Conservation (phyloP, 2,329 filamentous ascomycete species). For the Plectosphaerella cucumerina region DNA sequence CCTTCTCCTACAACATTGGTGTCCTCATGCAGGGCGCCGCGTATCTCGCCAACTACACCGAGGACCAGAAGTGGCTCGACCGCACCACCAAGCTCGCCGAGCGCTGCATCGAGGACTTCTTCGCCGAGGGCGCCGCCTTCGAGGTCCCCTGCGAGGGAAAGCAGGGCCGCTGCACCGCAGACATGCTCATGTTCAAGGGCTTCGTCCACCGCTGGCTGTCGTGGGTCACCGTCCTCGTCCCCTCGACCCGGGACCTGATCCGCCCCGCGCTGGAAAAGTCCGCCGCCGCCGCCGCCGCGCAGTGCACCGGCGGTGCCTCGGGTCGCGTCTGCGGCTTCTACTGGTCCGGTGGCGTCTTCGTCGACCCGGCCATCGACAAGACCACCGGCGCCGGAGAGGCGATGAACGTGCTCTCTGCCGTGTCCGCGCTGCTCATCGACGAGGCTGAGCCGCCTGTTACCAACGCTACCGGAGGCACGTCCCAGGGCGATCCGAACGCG, state of each 20-base stretch:
- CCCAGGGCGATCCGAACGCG: conserved; percentile 34
- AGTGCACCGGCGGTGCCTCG: conserved; percentile 56
- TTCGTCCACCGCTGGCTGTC: conserved; percentile 64
- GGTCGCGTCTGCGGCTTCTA: conserved; percentile 60
- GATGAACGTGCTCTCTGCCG: conserved; percentile 52
- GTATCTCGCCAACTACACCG: conserved; percentile 64
- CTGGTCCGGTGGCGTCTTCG: conserved; percentile 48
- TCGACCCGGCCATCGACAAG: conserved; percentile 44
- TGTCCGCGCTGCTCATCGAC: conserved; percentile 39
- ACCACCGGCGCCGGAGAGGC: conserved; percentile 56
- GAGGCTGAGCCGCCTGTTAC: conserved; percentile 37
- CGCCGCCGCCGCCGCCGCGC: conserved; percentile 53
- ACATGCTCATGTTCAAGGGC: conserved; percentile 71
- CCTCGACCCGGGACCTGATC: conserved; percentile 51
- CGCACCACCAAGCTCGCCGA: conserved; percentile 53
- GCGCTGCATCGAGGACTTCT: conserved; percentile 45
- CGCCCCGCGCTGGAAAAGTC: conserved; percentile 54
- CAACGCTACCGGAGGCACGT: conserved; percentile 45
- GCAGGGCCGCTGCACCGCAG: conserved; percentile 57
- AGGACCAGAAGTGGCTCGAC: conserved; percentile 51
- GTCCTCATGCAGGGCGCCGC: conserved; percentile 59
- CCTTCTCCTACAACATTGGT: conserved; percentile 66
- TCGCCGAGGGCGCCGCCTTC: conserved; percentile 54
- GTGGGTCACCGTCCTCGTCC: conserved; percentile 57
- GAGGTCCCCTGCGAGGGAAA: conserved; percentile 63